phyloP scores from a whole-genome alignment of 352 stramenopile genomes.

The Phytopythium chamaehyphon region DNA sequence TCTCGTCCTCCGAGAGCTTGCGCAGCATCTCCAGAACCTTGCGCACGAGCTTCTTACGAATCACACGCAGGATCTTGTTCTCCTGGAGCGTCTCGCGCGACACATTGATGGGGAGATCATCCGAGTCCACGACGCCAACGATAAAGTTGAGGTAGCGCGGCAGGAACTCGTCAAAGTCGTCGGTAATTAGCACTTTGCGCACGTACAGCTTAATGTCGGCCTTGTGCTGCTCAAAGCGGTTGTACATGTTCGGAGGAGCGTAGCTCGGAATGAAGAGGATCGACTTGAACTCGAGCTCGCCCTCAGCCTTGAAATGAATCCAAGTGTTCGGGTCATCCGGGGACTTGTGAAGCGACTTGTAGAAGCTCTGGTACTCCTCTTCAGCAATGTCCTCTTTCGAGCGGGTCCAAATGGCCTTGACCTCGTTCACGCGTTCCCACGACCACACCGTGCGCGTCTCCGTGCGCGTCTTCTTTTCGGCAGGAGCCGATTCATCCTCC shows the following conservation, averaged over 20 bases:
- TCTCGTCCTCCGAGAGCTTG: constrained; percentile 90
- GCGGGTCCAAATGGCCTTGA: constrained; percentile 98
- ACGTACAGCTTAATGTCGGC: constrained; percentile 97
- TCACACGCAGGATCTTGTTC: constrained; percentile 99
- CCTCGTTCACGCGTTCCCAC: constrained; percentile 97
- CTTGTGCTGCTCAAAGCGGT: constrained; percentile 90
- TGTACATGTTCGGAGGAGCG: constrained; percentile 84
- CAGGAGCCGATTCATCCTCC: constrained; percentile 37
- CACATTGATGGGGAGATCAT: constrained; percentile 99
- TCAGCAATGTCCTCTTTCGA: constrained; percentile 96
- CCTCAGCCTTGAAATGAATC: constrained; percentile 99
- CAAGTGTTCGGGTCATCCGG: constrained; percentile 90
- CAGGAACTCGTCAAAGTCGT: constrained; percentile 98
- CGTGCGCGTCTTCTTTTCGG: constrained; percentile 81
- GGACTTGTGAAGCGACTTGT: constrained; percentile 92
- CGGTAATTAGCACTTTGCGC: constrained; percentile 98
- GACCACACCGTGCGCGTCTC: constrained; percentile 93
- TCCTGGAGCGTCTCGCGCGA: constrained; percentile 99
- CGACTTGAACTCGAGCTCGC: constrained; percentile 99
- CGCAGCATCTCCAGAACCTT: constrained; percentile 99
- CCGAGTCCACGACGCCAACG: constrained; percentile 97
- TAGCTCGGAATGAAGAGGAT: constrained; percentile 96
- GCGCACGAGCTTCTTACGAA: constrained; percentile 99
- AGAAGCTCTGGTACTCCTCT: constrained; percentile 99
- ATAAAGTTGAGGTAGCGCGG: constrained; percentile 99